A percentile compares a stretch with the other conserved stretches of the same genome.
Evolutionary conservation across 2,329 filamentous ascomycete species (phyloP).

Genomic region (Beauveria sp.): DNA sequence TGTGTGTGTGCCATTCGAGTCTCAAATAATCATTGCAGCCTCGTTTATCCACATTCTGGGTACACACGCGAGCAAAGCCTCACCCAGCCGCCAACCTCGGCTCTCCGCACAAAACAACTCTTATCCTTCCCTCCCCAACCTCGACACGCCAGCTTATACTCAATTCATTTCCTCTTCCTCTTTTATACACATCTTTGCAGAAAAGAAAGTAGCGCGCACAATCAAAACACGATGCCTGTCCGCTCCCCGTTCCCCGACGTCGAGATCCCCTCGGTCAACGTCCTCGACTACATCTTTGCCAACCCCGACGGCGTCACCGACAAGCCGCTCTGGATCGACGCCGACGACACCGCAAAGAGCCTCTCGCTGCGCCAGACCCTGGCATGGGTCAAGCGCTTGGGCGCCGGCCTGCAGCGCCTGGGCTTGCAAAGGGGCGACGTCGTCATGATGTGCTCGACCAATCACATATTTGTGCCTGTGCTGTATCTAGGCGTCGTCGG

Average conservation of each 20-base stretch:
- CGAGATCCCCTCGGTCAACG: slow-evolving; percentile 37
- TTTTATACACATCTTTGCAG: too few species aligned
- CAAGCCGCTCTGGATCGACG: slow-evolving; percentile 46
- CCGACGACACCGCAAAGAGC: slow-evolving; percentile 32
- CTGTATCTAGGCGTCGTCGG: slow-evolving; percentile 47
- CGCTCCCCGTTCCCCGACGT: slow-evolving; percentile 34
- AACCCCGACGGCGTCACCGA: slow-evolving; percentile 25
- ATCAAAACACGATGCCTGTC: slow-evolving; percentile 28
- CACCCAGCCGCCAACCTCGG: background rate
- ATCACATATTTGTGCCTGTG: slow-evolving; percentile 47
- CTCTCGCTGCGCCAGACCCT: slow-evolving; percentile 41
- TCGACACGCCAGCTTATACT: too few species aligned
- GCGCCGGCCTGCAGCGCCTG: slow-evolving; percentile 36
- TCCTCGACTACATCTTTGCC: slow-evolving; percentile 30
- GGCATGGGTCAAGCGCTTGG: slow-evolving; percentile 44
- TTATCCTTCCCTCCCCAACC: too few species aligned
- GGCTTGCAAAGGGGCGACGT: slow-evolving; percentile 41
- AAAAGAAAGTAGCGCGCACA: background rate
- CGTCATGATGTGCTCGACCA: slow-evolving; percentile 45
- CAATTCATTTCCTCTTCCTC: background rate
- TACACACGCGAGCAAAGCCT: background rate
- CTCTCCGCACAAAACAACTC: background rate
- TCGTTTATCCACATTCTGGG: background rate
- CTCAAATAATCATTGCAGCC: background rate
- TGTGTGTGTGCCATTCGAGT: background rate